These are phyloP conservation scores for Ilyonectria robusta DNA, from an alignment of 2,329 filamentous ascomycete genomes.

Conservation along the genomic window DNA sequence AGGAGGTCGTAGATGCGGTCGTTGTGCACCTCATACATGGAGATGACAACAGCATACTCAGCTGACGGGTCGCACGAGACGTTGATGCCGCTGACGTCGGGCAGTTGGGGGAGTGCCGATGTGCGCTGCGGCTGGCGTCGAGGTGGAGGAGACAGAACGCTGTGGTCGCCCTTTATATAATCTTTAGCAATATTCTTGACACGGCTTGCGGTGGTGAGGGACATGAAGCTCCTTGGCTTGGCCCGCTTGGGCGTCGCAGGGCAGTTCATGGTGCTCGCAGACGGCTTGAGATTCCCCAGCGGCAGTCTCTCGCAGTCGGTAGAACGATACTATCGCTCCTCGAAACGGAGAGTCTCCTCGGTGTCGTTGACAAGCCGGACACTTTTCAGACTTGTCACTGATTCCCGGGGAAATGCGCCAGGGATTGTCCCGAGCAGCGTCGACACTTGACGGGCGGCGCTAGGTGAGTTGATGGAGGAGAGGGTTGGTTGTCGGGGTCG, in stretches of 20 bases:
- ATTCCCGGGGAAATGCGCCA: slow-evolving; percentile 50
- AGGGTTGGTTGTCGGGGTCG: slow-evolving; percentile 57
- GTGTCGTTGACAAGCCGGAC: slow-evolving; percentile 59
- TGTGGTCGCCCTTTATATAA: slow-evolving; percentile 65
- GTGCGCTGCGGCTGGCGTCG: slow-evolving; percentile 77
- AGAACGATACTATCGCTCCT: slow-evolving; percentile 50
- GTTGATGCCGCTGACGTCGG: slow-evolving; percentile 79
- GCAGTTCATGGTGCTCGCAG: slow-evolving; percentile 48
- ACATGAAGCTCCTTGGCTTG: slow-evolving; percentile 54
- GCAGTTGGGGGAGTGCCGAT: slow-evolving; percentile 79
- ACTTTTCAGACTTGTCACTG: slow-evolving; percentile 57
- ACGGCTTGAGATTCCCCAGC: slow-evolving; percentile 31
- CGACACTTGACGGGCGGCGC: slow-evolving; percentile 35
- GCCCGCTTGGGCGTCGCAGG: slow-evolving; percentile 53
- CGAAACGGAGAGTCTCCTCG: slow-evolving; percentile 43
- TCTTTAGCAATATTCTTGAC: slow-evolving; percentile 65
- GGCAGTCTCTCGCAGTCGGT: slow-evolving; percentile 35
- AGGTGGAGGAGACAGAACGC: slow-evolving; percentile 62
- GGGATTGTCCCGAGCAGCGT: slow-evolving; percentile 41
- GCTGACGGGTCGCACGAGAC: slow-evolving; percentile 72
- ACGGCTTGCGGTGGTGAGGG: slow-evolving; percentile 61
- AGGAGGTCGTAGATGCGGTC: slow-evolving; percentile 97
- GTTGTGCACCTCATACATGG: slow-evolving; percentile 99
- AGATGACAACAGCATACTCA: slow-evolving; percentile 90
- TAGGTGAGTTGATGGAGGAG: slow-evolving; percentile 47